Evolutionary conservation across 805 yeast genomes (phyloP), one percentile per base, ranked within the genome.

Genomic region (Candida dajiaensis): DNA sequence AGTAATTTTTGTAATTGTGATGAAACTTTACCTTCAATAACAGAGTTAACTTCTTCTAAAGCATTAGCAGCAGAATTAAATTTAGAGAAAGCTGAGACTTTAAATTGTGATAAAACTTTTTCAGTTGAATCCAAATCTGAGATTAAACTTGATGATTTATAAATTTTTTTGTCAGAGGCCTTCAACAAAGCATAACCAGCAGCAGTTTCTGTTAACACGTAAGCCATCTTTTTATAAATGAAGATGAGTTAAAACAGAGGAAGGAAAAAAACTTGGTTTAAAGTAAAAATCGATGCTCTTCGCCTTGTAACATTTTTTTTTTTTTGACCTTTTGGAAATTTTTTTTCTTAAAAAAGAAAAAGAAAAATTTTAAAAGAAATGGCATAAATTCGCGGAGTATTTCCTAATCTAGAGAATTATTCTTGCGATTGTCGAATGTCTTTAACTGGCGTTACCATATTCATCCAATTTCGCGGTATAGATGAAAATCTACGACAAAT

Each of bases 161-260:
- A 84, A 62, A 94, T 84, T 77, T 92, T 92, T 77, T 94, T 94
- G 77, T 94, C 98, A 54, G 96, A 84, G 48, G 97, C 96, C 75
- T 94, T 94, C 67, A 94, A 80, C 65, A 94, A 78, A 65, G 99
- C 99, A 69, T 94, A 94, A 65, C 99, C 99, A 44, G 99, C 99
- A 54, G 99, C 87, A 55, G 99, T 94, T 76, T 94, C 99, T 51
- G 98, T 86, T 68, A 92, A 81, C 64, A 92, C 89, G 78, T 75
- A 86, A 53, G 94, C 85, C 95, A 86, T 86, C 37, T 20, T 51
- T 25, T 31, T n/a, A n/a, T n/a, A n/a, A n/a, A 25, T 43, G 28
- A 29, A 28, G 12, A 28, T 28, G 31, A 5, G 31, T n/a, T 13
- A 35, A 18, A 11, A 37, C 19, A 22, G 8, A 19, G 28, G 22